Percentiles rank a stretch among this genome's conserved stretches.
phyloP scores from a whole-genome alignment of 2,329 filamentous ascomycete genomes.

The Xylaria sp. region DNA sequence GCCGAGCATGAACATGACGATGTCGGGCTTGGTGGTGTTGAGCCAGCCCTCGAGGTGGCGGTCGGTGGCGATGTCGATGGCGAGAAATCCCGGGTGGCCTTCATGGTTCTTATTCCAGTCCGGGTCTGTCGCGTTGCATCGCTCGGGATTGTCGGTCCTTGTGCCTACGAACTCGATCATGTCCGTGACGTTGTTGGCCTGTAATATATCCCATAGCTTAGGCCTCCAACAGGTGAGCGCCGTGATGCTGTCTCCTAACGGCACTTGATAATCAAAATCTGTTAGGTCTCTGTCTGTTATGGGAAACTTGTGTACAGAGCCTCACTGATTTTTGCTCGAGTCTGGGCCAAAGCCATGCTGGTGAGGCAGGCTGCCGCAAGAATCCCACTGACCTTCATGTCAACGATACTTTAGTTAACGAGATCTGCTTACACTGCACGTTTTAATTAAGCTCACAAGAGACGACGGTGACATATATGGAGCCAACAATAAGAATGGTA shows the following conservation, averaged over 20 bases:
- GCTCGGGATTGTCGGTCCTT: conserved; percentile 41
- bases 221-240: conserved; percentile 50
- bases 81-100: conserved; percentile 48
- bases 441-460: not conserved
- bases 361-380: conserved; percentile 9
- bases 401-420: not conserved
- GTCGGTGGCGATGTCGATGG: conserved; percentile 47
- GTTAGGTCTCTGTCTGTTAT: not conserved
- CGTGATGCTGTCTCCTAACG: conserved; percentile 49
- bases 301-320: not conserved
- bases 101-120: conserved; percentile 46
- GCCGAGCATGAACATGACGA: conserved; percentile 50
- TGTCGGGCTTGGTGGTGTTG: conserved; percentile 41
- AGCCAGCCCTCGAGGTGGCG: conserved; percentile 45
- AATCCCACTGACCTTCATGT: conserved; percentile 12
- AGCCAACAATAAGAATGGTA: not conserved
- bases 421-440: not conserved
- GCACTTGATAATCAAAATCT: conserved; percentile 35
- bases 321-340: conserved; percentile 25
- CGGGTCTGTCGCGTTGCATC: conserved; percentile 38
- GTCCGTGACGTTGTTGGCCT: conserved; percentile 37
- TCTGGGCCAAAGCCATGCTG: conserved; percentile 13
- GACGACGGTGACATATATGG: not conserved
- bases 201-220: conserved; percentile 45
- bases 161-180: conserved; percentile 47